Evolutionary conservation across 2,329 filamentous ascomycete genomes (phyloP).

Genomic region (Apiospora phragmitis): DNA sequence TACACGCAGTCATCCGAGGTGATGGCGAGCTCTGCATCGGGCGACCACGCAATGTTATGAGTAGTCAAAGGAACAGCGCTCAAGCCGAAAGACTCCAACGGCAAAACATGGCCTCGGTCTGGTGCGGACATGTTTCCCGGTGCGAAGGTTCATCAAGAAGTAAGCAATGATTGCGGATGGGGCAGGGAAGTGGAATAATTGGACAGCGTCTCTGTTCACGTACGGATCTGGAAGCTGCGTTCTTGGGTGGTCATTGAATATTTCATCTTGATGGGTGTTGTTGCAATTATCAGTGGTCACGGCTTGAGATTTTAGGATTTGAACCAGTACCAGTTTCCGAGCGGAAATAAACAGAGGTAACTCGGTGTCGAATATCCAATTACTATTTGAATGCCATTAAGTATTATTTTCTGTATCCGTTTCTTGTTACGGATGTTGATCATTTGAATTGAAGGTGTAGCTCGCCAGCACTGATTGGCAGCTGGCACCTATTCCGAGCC

Average conservation of each 20-base stretch:
- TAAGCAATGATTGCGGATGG: not conserved
- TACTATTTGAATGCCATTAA: not conserved
- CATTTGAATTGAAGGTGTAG: not conserved
- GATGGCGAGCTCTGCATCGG: slow-evolving; percentile 58
- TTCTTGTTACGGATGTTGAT: not conserved
- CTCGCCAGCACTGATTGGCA: not conserved
- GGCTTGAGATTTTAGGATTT: not conserved
- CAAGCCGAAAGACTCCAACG: slow-evolving; percentile 47
- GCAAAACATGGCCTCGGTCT: slow-evolving; percentile 38
- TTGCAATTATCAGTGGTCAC: not conserved
- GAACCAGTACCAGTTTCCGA: not conserved
- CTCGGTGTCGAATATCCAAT: not conserved
- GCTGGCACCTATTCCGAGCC: not conserved
- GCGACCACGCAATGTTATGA: slow-evolving; percentile 52
- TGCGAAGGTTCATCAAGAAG: not conserved
- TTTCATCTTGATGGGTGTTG: not conserved
- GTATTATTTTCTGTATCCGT: not conserved
- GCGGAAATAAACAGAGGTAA: not conserved
- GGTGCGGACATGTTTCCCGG: slow-evolving; percentile 19
- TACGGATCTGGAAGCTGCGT: not conserved
- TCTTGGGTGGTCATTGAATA: not conserved
- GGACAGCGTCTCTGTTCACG: not conserved
- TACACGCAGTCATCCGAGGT: slow-evolving; percentile 57
- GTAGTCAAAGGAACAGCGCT: slow-evolving; percentile 44
- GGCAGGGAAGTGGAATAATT: not conserved